Evolutionary conservation across 202 grass and related monocot species (phyloP).

Genomic region (Elaeis oleifera): DNA sequence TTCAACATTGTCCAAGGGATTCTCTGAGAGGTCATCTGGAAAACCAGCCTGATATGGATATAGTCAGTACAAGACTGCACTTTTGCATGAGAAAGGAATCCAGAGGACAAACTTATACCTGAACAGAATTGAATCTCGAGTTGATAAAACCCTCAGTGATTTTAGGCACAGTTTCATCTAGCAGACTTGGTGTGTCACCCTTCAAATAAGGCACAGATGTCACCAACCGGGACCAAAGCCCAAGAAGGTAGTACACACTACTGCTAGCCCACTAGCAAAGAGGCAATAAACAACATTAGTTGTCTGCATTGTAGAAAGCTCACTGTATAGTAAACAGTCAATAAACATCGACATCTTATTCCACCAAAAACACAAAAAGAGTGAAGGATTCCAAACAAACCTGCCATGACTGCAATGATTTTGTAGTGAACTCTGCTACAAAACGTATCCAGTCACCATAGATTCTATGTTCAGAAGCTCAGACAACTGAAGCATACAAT

Average conservation of each 20-base stretch:
- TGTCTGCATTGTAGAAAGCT: neutral
- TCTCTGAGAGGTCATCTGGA: constrained; percentile 57
- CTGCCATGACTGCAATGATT: constrained; percentile 97
- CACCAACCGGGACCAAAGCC: constrained; percentile 93
- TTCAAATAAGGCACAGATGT: constrained; percentile 99
- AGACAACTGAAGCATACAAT: constrained; percentile 55
- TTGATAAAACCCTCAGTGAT: constrained; percentile 96
- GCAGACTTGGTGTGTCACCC: constrained; percentile 78
- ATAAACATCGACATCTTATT: no score
- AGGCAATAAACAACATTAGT: constrained; percentile 25
- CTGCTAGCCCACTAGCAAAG: constrained; percentile 88
- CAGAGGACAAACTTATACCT: constrained; percentile 41
- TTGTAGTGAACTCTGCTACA: constrained; percentile 90
- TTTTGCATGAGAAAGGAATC: neutral
- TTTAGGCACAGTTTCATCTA: constrained; percentile 98
- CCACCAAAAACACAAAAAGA: no score
- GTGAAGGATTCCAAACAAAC: constrained; percentile 46
- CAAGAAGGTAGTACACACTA: constrained; percentile 92
- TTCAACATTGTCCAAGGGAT: constrained; percentile 89
- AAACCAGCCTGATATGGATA: constrained; percentile 61
- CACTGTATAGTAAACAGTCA: no score
- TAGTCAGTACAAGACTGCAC: neutral
- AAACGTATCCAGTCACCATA: constrained; percentile 95
- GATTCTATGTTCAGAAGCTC: constrained; percentile 91
- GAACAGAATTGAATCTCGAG: constrained; percentile 94